Percentiles rank a stretch among this genome's conserved stretches.
These are phyloP conservation scores for Xylaria sp. DNA, from an alignment of 2,329 filamentous ascomycete genomes.

Conservation along the genomic window DNA sequence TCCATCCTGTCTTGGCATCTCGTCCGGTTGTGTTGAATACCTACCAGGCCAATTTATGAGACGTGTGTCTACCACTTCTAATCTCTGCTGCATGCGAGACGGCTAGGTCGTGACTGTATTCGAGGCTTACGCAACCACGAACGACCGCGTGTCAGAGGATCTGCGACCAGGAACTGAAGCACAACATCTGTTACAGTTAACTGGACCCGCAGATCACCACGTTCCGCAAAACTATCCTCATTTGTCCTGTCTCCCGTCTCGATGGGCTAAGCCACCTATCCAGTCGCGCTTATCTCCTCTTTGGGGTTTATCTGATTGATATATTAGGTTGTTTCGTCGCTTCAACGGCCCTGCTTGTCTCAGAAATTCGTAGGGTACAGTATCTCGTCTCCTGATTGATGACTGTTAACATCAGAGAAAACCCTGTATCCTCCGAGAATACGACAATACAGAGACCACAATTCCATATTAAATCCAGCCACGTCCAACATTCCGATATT, in stretches of 20 bases:
- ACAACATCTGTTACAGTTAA: conserved; percentile 17
- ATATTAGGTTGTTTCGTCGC: not conserved
- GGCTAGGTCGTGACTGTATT: not conserved
- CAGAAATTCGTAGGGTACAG: not conserved
- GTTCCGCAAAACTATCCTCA: not conserved
- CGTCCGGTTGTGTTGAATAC: not conserved
- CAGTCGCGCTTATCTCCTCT: not conserved
- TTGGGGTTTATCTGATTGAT: conserved; percentile 11
- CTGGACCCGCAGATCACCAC: not conserved
- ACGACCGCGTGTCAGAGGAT: conserved; percentile 21
- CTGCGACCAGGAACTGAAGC: conserved; percentile 25
- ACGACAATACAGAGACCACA: not conserved
- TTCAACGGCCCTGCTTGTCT: not conserved
- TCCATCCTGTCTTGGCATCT: not conserved
- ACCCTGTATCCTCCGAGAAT: not conserved
- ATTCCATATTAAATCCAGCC: not conserved
- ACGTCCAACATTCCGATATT: not conserved
- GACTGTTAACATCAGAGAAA: not conserved
- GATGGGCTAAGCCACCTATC: not conserved
- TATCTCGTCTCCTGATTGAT: not conserved
- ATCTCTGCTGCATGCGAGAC: not conserved
- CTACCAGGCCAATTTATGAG: not conserved
- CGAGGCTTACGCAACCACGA: conserved; percentile 3
- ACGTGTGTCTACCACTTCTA: not conserved
- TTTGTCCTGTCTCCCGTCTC: not conserved